phyloP scores from a whole-genome alignment of 2,329 filamentous ascomycete genomes.

The Penicillium sp. region DNA sequence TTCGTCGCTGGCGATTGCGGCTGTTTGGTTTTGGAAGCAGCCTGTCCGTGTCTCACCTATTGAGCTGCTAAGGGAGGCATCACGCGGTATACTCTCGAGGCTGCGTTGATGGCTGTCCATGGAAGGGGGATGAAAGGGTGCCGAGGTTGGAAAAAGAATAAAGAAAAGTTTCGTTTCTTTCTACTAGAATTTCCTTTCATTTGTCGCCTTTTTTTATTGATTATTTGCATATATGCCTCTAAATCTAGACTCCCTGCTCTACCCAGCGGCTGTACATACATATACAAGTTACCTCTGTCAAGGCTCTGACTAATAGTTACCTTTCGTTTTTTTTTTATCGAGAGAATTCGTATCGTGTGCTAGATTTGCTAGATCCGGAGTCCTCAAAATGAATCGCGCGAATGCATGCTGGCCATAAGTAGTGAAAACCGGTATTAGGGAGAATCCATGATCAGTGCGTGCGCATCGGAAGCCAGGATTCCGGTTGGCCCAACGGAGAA shows the following conservation, averaged over 20 bases:
- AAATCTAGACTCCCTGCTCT: neutral
- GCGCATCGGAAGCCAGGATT: neutral
- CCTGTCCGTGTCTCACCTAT: slow-evolving; percentile 29
- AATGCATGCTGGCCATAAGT: neutral
- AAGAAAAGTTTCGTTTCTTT: neutral
- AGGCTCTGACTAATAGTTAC: neutral
- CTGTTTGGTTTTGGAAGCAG: slow-evolving; percentile 38
- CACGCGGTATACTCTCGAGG: slow-evolving; percentile 24
- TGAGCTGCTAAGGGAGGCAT: slow-evolving; percentile 21
- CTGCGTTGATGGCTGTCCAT: neutral
- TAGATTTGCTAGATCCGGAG: neutral
- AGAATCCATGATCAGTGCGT: neutral
- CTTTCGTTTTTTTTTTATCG: neutral
- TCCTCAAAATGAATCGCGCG: neutral
- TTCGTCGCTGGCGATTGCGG: slow-evolving; percentile 34
- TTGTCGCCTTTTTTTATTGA: neutral
- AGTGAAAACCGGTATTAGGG: neutral
- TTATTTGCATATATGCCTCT: neutral
- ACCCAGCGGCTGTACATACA: neutral
- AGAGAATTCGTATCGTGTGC: neutral
- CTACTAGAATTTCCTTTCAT: neutral
- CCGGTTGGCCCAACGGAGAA: neutral
- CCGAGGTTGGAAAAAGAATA: neutral
- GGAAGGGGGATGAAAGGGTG: neutral
- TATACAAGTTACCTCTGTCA: neutral